Percentiles rank a stretch among this genome's conserved stretches.
Evolutionary conservation across 148 eudicot genomes (phyloP).

Genomic region (Selenicereus undatus): DNA sequence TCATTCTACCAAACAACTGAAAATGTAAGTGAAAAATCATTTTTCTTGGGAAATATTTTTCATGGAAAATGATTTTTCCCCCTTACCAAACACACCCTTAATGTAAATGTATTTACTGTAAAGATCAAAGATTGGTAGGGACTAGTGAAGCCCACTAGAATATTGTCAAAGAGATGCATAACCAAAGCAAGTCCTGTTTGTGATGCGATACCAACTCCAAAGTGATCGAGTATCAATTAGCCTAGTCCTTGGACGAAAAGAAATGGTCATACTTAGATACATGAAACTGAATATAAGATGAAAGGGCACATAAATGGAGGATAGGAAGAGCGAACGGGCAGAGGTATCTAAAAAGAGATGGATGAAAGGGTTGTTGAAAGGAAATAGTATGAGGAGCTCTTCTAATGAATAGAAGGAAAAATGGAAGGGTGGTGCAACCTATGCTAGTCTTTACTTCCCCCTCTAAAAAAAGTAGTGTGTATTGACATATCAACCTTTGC

Average conservation of each 20-base stretch:
- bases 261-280: slow-evolving; percentile 25
- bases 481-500: slow-evolving; percentile 16
- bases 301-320: not conserved
- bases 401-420: slow-evolving; percentile 15
- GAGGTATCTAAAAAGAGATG: slow-evolving; percentile 29
- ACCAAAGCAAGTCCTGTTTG: no score
- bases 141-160: no score
- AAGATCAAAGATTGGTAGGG: no score
- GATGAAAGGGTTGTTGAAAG: slow-evolving; percentile 28
- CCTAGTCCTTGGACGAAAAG: slow-evolving; percentile 18
- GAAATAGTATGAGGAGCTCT: slow-evolving; percentile 21
- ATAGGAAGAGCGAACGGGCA: not conserved
- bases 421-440: slow-evolving; percentile 1
- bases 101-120: no score
- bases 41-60: no score
- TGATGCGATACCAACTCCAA: no score
- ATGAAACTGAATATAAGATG: slow-evolving; percentile 21
- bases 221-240: not conserved
- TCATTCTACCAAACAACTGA: no score
- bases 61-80: no score
- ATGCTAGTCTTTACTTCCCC: no score
- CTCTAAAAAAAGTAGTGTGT: slow-evolving; percentile 18
- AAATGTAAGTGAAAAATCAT: no score
- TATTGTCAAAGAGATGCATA: no score
- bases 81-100: no score